Evolutionary conservation across 495 filamentous ascomycete species (phyloP), one percentile per base, ranked within the genome.

Genomic region (Acidomyces sp.): DNA sequence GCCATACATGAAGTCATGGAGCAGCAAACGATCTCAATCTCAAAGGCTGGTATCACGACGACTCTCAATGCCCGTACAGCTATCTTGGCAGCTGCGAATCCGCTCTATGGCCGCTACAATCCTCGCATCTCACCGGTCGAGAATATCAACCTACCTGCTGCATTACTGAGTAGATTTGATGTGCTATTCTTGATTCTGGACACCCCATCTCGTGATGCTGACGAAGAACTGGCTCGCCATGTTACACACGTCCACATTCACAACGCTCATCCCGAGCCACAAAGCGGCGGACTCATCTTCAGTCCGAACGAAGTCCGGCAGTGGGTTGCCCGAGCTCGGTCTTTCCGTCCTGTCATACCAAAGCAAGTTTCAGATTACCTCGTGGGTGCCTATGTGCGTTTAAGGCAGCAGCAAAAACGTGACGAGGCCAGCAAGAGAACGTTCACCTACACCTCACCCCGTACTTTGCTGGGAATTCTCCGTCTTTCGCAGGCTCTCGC

Each of bases 1-100:
- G 92, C 92, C 21, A 96, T 97, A 55, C 90, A 97, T 70, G 90
- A 97, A 76, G 90, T 97, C 22, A 97, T 97, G 90, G 90, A 97
- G 55, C 90, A 97, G 58, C 90, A 97, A 62, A 97, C 90, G 35
- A 97, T 97, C 42, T 93, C 84, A 40, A 96, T 97, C 50, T 93
- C 87, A 49, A 97, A 97, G 67, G 90, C 90, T 13, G 90, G 90
- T 45, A 97, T 97, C 59, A 90, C 76, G 30, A 97, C 90, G 10
- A 87, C 87, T 0, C 74, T 97, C 26, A 97, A 97, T 54, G 90
- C 90, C 2, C 80, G 90, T 33, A 94, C 90, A 11, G 92, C 90
- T 0, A 96, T 97, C 55, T 74, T 97, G n/a, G 92, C 90, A 1
- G 90, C 90, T 10, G 90, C 90, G 43, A 97, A 97, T 67, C 90